Evolutionary conservation across 768 basidiomycete species (phyloP).

Genomic region (Rhodosporidiobolus sp.): DNA sequence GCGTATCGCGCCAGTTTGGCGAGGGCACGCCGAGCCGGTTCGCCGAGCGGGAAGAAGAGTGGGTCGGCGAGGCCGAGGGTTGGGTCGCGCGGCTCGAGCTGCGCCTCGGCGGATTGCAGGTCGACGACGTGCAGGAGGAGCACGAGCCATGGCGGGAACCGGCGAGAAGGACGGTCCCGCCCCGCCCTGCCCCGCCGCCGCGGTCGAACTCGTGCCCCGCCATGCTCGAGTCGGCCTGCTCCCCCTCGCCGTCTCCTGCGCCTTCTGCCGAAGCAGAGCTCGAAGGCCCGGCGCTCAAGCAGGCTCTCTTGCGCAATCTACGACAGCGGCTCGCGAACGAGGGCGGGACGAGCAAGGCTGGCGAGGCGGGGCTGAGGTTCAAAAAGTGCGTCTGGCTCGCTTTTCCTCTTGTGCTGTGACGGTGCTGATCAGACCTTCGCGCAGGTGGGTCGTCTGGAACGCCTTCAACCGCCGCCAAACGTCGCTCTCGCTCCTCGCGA

Average conservation of each 20-base stretch:
- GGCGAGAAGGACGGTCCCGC: not conserved
- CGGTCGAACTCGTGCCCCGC: conserved; percentile 13
- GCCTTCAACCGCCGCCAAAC: not conserved
- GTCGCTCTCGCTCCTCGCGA: not conserved
- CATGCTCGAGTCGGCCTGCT: not conserved
- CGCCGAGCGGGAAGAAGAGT: conserved; percentile 6
- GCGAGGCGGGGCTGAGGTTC: conserved; percentile 14
- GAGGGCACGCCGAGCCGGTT: conserved; percentile 7
- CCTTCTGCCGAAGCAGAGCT: not conserved
- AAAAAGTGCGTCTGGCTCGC: conserved; percentile 14
- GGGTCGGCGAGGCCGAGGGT: not conserved
- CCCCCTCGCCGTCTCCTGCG: not conserved
- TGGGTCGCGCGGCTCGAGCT: not conserved
- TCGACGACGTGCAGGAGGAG: not conserved
- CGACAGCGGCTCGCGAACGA: conserved; percentile 7
- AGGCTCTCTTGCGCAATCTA: conserved; percentile 12
- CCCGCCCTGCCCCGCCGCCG: not conserved
- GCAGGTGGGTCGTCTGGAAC: conserved; percentile 28
- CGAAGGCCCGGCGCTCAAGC: conserved; percentile 17
- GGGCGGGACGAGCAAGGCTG: conserved; percentile 14
- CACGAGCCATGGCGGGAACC: not conserved
- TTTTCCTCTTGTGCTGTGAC: not conserved
- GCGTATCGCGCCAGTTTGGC: conserved; percentile 4
- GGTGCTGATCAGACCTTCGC: rapidly evolving
- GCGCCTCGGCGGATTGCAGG: not conserved